Evolutionary conservation across 768 basidiomycete species (phyloP), one percentile per base, ranked within the genome.

Genomic region (Aureoboletus auriporus): DNA sequence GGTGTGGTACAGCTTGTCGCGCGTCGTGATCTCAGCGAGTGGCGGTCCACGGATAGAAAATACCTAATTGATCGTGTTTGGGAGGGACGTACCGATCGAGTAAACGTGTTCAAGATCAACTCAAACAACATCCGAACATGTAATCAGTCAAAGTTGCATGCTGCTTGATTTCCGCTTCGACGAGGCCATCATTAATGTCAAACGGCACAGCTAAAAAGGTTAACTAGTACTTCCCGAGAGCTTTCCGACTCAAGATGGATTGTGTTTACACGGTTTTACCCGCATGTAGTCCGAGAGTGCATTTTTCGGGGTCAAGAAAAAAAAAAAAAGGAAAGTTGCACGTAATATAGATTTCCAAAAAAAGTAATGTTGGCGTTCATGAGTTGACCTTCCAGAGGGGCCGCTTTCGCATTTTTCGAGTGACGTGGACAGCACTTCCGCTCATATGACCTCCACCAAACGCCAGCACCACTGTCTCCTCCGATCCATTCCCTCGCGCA

Each of bases 401-500:
- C 43, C 82, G 87, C 61, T 84, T 87, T 69, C 85, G 86, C 74
- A 85, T 73, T 71, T 93, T 93, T 56, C 90, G 80, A 39, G 91
- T 92, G 63, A 95, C 77, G 66, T 92, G 89, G 57, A 94, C 89
- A 46, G 86, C 80, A 60, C 83, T 90, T 49, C 77, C 80, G 43
- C 75, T 83, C 67, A 74, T 75, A 55, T 75, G 83, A 57, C 74
- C 75, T 52, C 82, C 86, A 49, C 88, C 88, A 69, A 93, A 92
- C 33, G 89, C 90, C 57, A 94, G 75, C 44, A 95, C 91, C 37
- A 94, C 91, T n/a, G 88, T 89, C 70, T 93, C 91, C 67, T 89
- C 88, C 51, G 80, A 82, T 47, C 85, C 82, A 52, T 76, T 71
- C 45, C 81, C 84, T 53, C 83, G 80, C 39, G 81, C 78, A 62